A percentile compares a stretch with the other conserved stretches of the same genome.
phyloP scores from a whole-genome alignment of 345 rosid genomes.

The Citrus sp. region DNA sequence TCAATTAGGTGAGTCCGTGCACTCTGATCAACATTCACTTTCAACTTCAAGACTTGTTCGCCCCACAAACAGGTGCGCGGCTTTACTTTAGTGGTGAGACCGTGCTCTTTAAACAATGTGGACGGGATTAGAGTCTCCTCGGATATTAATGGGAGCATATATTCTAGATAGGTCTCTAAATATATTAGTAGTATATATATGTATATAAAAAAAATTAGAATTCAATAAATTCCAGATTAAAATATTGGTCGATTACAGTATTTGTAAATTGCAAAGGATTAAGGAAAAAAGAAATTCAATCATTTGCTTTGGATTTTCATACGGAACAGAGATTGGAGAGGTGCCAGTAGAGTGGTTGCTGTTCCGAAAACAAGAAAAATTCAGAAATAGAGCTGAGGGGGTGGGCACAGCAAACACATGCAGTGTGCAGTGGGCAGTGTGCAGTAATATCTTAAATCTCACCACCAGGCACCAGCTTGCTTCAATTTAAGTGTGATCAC shows the following conservation, averaged over 20 bases:
- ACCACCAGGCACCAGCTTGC: background rate
- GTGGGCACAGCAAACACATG: conserved; percentile 2
- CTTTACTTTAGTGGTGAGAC: background rate
- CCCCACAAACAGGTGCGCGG: no score
- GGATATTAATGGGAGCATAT: no score
- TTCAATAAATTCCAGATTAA: no score
- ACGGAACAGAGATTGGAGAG: background rate
- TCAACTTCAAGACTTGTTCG: background rate
- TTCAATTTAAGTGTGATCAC: background rate
- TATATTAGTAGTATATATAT: no score
- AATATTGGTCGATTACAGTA: no score
- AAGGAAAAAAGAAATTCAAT: no score
- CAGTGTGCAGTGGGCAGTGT: no score
- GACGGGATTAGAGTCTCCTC: no score
- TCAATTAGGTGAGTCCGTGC: background rate
- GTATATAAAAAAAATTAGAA: no score
- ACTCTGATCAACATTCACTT: background rate
- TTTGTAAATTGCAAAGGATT: no score
- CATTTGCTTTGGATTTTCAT: background rate
- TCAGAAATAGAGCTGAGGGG: background rate
- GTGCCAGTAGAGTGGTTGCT: background rate
- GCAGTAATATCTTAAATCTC: background rate
- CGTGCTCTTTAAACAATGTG: no score
- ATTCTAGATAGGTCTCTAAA: no score
- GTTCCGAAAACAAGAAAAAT: background rate